A percentile compares a stretch with the other conserved stretches of the same genome.
phyloP scores from a whole-genome alignment of 129 eudicot genomes.

The Mikania micrantha region DNA sequence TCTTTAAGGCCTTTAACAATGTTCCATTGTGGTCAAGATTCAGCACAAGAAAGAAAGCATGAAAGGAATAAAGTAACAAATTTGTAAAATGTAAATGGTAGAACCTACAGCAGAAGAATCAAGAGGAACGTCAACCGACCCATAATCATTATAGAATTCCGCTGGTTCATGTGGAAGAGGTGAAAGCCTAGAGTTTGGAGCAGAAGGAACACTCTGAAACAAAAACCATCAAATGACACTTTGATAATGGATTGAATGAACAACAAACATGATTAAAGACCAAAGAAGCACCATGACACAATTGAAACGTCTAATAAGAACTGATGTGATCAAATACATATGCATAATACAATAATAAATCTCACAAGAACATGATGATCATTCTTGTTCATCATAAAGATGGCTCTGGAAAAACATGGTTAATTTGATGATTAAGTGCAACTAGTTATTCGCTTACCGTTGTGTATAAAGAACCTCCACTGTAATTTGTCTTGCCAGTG shows the following conservation, averaged over 20 bases:
- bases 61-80: neutral
- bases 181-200: slow-evolving; percentile 73
- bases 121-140: slow-evolving; percentile 74
- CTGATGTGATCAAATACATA: neutral
- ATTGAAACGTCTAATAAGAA: no score
- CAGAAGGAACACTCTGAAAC: slow-evolving; percentile 60
- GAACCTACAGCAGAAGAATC: slow-evolving; percentile 57
- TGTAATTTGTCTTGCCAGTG: slow-evolving; percentile 25
- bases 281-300: no score
- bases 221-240: no score
- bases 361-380: no score
- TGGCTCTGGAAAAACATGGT: neutral
- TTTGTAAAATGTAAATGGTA: neutral
- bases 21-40: neutral
- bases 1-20: slow-evolving; percentile 59
- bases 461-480: slow-evolving; percentile 57
- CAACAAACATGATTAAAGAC: no score
- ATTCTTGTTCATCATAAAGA: neutral
- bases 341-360: neutral
- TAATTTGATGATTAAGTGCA: neutral
- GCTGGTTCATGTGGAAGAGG: slow-evolving; percentile 96
- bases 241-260: no score
- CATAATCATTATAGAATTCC: slow-evolving; percentile 65
- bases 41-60: neutral
- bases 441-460: slow-evolving; percentile 29